These are phyloP conservation scores for Smittium culicis DNA, from an alignment of 371 early-diverging fungal genomes.

Conservation along the genomic window DNA sequence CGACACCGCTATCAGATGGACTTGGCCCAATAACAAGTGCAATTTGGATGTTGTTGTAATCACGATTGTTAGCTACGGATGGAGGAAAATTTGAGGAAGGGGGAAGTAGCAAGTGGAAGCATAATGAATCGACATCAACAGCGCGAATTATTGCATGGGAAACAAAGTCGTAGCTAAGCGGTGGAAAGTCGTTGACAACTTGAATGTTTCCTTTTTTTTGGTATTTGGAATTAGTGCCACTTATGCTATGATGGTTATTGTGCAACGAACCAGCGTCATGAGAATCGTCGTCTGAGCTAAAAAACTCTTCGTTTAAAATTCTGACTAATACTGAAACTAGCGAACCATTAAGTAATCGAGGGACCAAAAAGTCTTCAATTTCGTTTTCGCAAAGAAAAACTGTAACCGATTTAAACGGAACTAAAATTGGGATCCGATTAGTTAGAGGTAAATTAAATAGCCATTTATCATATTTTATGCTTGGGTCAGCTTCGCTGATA, in stretches of 20 bases:
- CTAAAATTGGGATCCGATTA: slow-evolving; percentile 20
- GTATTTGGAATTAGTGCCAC: slow-evolving; percentile 3
- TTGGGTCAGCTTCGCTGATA: neutral
- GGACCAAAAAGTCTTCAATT: slow-evolving; percentile 35
- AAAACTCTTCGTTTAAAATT: neutral
- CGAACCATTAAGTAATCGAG: slow-evolving; percentile 39
- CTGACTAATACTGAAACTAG: slow-evolving; percentile 35
- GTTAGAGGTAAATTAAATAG: slow-evolving; percentile 27
- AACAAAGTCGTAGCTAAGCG: neutral
- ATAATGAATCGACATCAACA: slow-evolving; percentile 14
- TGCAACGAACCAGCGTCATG: slow-evolving; percentile 5
- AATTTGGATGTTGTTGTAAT: neutral
- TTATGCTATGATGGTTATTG: slow-evolving; percentile 14
- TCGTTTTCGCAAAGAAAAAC: slow-evolving; percentile 33
- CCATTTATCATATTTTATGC: slow-evolving; percentile 19
- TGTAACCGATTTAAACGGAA: slow-evolving; percentile 26
- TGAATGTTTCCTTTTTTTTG: slow-evolving; percentile 21
- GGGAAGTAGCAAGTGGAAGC: slow-evolving; percentile 21
- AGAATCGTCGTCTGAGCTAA: neutral
- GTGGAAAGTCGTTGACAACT: slow-evolving; percentile 9
- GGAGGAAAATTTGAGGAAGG: slow-evolving; percentile 20
- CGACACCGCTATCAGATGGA: slow-evolving; percentile 17
- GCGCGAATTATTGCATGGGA: slow-evolving; percentile 24
- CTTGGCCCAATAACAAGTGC: slow-evolving; percentile 28
- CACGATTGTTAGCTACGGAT: slow-evolving; percentile 7